A percentile compares a stretch with the other conserved stretches of the same genome.
phyloP scores from a whole-genome alignment of 2,329 filamentous ascomycete species.

The Penicillium sp. region DNA sequence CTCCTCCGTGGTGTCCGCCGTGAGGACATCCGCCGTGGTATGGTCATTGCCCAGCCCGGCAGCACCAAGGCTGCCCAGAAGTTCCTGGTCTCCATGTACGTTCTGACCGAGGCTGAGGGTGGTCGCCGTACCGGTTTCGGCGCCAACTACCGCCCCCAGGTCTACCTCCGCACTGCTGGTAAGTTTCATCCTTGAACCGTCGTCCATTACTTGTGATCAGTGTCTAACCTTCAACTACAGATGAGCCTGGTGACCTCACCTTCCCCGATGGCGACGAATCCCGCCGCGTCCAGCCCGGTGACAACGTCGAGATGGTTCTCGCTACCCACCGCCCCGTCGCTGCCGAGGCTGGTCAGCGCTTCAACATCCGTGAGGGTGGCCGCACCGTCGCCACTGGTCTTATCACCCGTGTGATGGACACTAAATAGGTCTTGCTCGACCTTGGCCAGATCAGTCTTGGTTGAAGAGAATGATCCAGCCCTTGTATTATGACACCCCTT shows the following conservation, averaged over 20 bases:
- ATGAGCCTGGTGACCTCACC: slow-evolving; percentile 74
- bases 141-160: slow-evolving; percentile 95
- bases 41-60: slow-evolving; percentile 88
- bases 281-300: slow-evolving; percentile 95
- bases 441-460: slow-evolving; percentile 12
- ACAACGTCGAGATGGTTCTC: slow-evolving; percentile 98
- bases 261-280: slow-evolving; percentile 82
- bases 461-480: slow-evolving; percentile 24
- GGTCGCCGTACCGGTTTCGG: slow-evolving; percentile 95
- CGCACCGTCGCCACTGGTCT: slow-evolving; percentile 85
- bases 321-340: slow-evolving; percentile 84
- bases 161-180: slow-evolving; percentile 89
- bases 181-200: slow-evolving; percentile 41
- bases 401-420: slow-evolving; percentile 72
- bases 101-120: slow-evolving; percentile 96
- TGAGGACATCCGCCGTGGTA: slow-evolving; percentile 91
- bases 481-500: slow-evolving; percentile 43
- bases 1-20: slow-evolving; percentile 94
- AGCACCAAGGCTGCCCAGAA: slow-evolving; percentile 84
- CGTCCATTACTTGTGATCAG: background rate
- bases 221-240: slow-evolving; percentile 1
- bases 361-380: slow-evolving; percentile 98
- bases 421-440: slow-evolving; percentile 32
- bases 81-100: slow-evolving; percentile 96
- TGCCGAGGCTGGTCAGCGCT: slow-evolving; percentile 88